Conservation (phyloP, 2,329 filamentous ascomycete species). For the Hypoxylon sp. region DNA sequence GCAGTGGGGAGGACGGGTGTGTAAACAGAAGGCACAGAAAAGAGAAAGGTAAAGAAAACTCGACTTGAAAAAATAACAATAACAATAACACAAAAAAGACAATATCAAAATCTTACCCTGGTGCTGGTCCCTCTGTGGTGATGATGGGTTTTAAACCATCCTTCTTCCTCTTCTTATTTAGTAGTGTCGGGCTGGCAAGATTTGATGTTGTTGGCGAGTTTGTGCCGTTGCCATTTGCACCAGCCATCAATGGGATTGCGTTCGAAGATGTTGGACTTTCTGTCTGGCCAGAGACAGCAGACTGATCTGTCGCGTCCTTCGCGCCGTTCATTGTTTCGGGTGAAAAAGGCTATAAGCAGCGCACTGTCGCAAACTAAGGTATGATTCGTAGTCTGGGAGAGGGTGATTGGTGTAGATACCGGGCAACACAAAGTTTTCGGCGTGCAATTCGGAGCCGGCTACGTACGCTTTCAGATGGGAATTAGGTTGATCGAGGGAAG, state of each 20-base stretch:
- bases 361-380: constrained; percentile 32
- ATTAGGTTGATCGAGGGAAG: constrained; percentile 11
- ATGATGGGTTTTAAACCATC: constrained; percentile 82
- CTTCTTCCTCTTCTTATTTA: constrained; percentile 81
- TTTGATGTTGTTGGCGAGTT: constrained; percentile 42
- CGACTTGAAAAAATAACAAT: constrained; percentile 14
- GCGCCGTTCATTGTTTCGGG: constrained; percentile 50
- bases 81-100: constrained; percentile 17
- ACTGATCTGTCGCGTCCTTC: constrained; percentile 45
- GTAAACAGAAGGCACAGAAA: constrained; percentile 22
- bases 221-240: constrained; percentile 54
- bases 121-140: constrained; percentile 72
- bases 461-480: constrained; percentile 24
- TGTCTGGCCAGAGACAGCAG: constrained; percentile 22
- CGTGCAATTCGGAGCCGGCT: constrained; percentile 19
- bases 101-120: constrained; percentile 52
- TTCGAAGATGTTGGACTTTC: constrained; percentile 33
- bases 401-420: constrained; percentile 20
- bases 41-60: background rate
- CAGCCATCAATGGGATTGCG: constrained; percentile 53
- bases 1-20: constrained; percentile 25
- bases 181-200: constrained; percentile 37
- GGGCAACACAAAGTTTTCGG: constrained; percentile 19
- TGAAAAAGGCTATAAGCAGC: constrained; percentile 19
- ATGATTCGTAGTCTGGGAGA: constrained; percentile 18